Conservation (phyloP, 305 asterid genomes). For the Coffea humblotiana region DNA sequence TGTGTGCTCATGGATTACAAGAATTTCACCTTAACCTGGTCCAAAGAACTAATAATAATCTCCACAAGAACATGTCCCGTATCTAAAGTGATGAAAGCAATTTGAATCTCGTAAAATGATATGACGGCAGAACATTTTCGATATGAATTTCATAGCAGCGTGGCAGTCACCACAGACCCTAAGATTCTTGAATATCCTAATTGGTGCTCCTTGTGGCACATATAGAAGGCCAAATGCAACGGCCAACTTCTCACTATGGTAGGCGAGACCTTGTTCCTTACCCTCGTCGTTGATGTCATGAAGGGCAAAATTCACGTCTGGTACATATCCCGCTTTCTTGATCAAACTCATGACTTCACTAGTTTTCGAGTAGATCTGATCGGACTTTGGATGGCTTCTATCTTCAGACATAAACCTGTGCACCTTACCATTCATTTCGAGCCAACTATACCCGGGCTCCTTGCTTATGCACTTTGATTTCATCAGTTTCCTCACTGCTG, state of each 20-base stretch:
- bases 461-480: slow-evolving; percentile 50
- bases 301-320: slow-evolving; percentile 59
- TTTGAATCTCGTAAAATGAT: slow-evolving; percentile 68
- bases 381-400: slow-evolving; percentile 47
- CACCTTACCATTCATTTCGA: slow-evolving; percentile 53
- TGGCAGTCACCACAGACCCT: slow-evolving; percentile 86
- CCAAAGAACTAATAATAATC: slow-evolving; percentile 47
- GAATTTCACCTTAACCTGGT: neutral
- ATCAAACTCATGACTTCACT: slow-evolving; percentile 44
- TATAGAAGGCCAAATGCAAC: slow-evolving; percentile 65
- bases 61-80: slow-evolving; percentile 66
- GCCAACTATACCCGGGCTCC: slow-evolving; percentile 81
- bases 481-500: slow-evolving; percentile 60
- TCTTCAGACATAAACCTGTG: slow-evolving; percentile 63
- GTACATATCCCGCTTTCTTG: slow-evolving; percentile 66
- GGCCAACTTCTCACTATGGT: slow-evolving; percentile 86
- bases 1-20: neutral
- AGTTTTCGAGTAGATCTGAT: slow-evolving; percentile 47
- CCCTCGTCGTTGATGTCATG: slow-evolving; percentile 75
- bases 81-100: slow-evolving; percentile 73
- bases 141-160: slow-evolving; percentile 59
- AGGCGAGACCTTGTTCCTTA: slow-evolving; percentile 51
- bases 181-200: slow-evolving; percentile 67
- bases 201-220: slow-evolving; percentile 47
- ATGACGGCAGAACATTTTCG: slow-evolving; percentile 43